Evolutionary conservation across 345 rosid species (phyloP), one percentile per base, ranked within the genome.

Genomic region (Arabidopsis arenosa): DNA sequence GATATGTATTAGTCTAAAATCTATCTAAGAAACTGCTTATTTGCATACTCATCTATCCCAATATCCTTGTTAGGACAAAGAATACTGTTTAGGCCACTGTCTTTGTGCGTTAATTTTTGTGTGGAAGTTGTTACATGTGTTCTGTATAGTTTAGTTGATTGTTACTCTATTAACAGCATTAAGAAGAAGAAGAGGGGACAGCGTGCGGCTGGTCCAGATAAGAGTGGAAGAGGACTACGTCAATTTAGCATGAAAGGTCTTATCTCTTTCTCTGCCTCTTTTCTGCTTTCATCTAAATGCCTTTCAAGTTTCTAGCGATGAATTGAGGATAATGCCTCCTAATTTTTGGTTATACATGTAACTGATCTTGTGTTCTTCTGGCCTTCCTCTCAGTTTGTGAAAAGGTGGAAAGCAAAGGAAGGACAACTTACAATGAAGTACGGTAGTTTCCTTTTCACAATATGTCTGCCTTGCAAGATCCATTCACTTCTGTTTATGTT

Each of bases 171-270:
- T 47, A 69, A 36, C 83, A 89, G 92, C 74, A 84, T 79, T 67
- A 93, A 87, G 88, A 93, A 87, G 93, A 96, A 93, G 74, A 96
- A 88, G 87, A 90, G 91, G 60, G 95, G 93, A 63, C 99, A 93
- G 75, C 87, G 99, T 49, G 91, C 90, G 15, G 81, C 79, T 70
- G 97, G 93, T 53, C 90, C 93, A 49, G 99, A 96, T 84, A 96
- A 96, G 84, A 89, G 79, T 75, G 98, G 98, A 10, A 87, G 98
- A 88, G 99, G 99, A 49, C 93, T 96, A 40, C 99, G 99, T 33
- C 99, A 96, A 61, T 96, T 96, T 81, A 96, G 99, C 85, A 87
- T 96, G 97, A 93, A 93, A 93, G 99, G 99, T 96, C 45, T 53
- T 32, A 28, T 77, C 53, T 49, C 54, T 59, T 23, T 63, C 45